Base-by-base conservation (phyloP, 2,329 filamentous ascomycete genomes). In the Beauveria brongniartii region DNA sequence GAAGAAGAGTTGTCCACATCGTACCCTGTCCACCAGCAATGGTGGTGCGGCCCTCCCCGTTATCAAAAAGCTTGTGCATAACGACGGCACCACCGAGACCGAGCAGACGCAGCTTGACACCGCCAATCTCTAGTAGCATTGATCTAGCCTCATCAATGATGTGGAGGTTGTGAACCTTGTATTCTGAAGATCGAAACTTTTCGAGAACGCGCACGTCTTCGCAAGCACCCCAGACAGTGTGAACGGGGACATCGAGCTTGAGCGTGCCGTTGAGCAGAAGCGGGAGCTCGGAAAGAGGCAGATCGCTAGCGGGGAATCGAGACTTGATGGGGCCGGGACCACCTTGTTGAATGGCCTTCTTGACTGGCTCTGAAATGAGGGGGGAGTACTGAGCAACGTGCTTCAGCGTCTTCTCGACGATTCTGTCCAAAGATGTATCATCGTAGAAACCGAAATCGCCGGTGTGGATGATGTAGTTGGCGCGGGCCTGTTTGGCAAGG, bases 361-460 rank as follows among this genome's bases (percentile, higher is more conserved):
- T 89, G 64, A 86, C 80, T 26, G 83, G 77, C 72, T 97, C 93
- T 63, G 88, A 84, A 66, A 99, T 90, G 67, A 99, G 82, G 22
- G 94, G 94, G 57, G 94, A 99, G 76, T 99, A 99, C 77, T 99
- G 94, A 60, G 93, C 93, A 67, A 99, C 94, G 78, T 99, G 94
- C 78, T 96, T 97, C 56, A 99, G 82, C 24, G 94, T 99, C 80
- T 99, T 99, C 76, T 99, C 94, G 46, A 94, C 94, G 78, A 99
- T 97, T 71, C 94, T 89, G 71, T 97, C 93, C 67, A 99, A 80
- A 41, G 94, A 99, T 59, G 88, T 91, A 69, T 96, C 90, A 75
- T 99, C 94, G 79, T 99, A 99, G 79, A 99, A 99, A 65, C 94
- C 94, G 73, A 99, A 99, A 75, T 99, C 94, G 75, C 94, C 94